Evolutionary conservation across 169 alveolate genomes (phyloP).

Genomic region (Cryptosporidium xiaoi): DNA sequence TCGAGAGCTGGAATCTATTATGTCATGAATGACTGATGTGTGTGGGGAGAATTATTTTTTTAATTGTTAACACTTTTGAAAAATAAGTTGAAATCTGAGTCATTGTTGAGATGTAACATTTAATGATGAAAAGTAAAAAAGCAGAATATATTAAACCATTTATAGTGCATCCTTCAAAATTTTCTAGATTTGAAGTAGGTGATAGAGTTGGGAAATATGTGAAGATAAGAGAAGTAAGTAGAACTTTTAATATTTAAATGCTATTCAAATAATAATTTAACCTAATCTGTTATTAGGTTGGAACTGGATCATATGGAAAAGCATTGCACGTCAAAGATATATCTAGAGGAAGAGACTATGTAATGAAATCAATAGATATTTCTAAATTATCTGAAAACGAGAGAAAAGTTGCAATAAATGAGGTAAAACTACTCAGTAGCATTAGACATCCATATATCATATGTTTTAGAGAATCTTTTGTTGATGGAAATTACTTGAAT

Average conservation of each 20-base stretch:
- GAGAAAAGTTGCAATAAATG: conserved; percentile 85
- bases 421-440: conserved; percentile 84
- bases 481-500: conserved; percentile 86
- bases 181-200: conserved; percentile 36
- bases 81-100: neutral
- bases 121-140: conserved; percentile 23
- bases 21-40: conserved; percentile 8
- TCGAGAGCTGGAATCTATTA: conserved; percentile 37
- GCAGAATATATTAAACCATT: conserved; percentile 2
- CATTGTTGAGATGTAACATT: neutral
- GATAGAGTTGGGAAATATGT: conserved; percentile 61
- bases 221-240: conserved; percentile 64
- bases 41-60: conserved; percentile 21
- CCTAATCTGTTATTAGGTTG: conserved; percentile 14
- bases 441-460: conserved; percentile 86
- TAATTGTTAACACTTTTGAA: neutral
- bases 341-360: conserved; percentile 77
- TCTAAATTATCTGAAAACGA: conserved; percentile 79
- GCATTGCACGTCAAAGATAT: conserved; percentile 65
- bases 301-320: conserved; percentile 72
- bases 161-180: neutral
- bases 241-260: neutral
- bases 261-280: neutral
- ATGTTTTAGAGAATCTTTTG: conserved; percentile 88
- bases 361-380: conserved; percentile 81